phyloP scores from a whole-genome alignment of 768 basidiomycete species.

The Leccinum arenicola region DNA sequence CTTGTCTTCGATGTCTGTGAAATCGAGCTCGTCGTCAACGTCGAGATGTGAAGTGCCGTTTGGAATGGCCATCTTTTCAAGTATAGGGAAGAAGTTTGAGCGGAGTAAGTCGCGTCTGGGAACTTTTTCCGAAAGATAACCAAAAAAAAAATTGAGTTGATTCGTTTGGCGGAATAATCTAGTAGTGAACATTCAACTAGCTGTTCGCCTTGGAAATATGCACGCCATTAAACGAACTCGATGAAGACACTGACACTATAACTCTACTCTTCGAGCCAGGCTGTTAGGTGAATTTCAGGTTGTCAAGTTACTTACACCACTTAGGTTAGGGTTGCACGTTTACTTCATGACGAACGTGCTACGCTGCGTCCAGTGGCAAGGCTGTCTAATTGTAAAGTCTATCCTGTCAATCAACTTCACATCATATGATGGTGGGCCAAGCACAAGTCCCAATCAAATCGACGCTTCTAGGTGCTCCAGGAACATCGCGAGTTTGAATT shows the following conservation, averaged over 20 bases:
- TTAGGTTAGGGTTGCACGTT: constrained; percentile 6
- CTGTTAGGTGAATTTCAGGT: background rate
- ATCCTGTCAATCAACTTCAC: background rate
- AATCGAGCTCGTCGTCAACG: constrained; percentile 73
- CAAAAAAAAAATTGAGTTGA: background rate
- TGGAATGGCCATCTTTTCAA: constrained; percentile 43
- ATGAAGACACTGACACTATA: background rate
- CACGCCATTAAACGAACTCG: background rate
- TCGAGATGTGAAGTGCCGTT: constrained; percentile 31
- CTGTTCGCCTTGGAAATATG: background rate
- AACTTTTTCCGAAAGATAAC: background rate
- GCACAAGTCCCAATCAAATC: background rate
- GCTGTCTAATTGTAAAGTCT: background rate
- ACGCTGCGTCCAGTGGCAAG: background rate
- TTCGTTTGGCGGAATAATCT: background rate
- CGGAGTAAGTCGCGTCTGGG: background rate
- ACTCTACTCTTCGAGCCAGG: background rate
- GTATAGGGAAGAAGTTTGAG: constrained; percentile 10
- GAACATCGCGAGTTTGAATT: constrained; percentile 9
- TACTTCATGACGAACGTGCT: constrained; percentile 13
- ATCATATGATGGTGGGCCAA: background rate
- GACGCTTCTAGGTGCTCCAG: background rate
- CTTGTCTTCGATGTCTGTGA: constrained; percentile 87
- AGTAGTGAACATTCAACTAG: background rate
- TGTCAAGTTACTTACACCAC: background rate